Evolutionary conservation across 768 basidiomycete species (phyloP), one percentile per base, ranked within the genome.

Genomic region (Mycena indigotica): DNA sequence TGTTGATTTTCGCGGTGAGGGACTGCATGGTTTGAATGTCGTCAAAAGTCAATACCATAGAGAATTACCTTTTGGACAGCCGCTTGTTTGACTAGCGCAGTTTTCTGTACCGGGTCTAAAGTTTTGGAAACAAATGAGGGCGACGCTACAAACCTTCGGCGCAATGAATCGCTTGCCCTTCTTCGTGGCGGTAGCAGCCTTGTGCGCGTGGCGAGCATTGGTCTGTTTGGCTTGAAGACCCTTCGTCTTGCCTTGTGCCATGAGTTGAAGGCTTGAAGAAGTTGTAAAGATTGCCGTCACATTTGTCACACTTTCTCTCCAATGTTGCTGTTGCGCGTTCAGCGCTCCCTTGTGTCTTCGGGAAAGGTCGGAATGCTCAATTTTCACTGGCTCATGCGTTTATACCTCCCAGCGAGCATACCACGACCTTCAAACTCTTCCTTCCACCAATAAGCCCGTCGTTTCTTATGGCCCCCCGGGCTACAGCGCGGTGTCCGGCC

Each of bases 241-340:
- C 72, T 93, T 95, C n/a, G 85, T 84, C 63, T 84, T 86, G 55
- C 93, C 93, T 78, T 95, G 93, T 10, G 84, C 90, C 93, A 95
- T 92, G 25, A 35, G 58, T 23, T 48, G 60, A 52, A 17, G 48
- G n/a, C n/a, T n/a, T n/a, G 56, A 24, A 44, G 25, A 46, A 41
- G 40, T 48, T 24, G 46, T 13, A 44, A 5, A 19, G 41, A 5
- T 5, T 48, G 15, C 5, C 24, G 21, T 28, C 46, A 48, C 21
- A 13, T 48, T 48, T 12, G n/a, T 23, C 12, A 44, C 39, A 25
- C 10, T 35, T 50, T 23, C 28, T 72, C 81, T 57, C 69, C 74
- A 53, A 73, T 80, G 49, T 79, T 72, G 52, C 65, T 82, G 61
- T 61, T 82, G 70, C 84, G 82, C 70, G 70, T 82, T 46, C 84